These are phyloP conservation scores for Hypoxylon sp. DNA, from an alignment of 2,329 filamentous ascomycete species.

Conservation along the genomic window DNA sequence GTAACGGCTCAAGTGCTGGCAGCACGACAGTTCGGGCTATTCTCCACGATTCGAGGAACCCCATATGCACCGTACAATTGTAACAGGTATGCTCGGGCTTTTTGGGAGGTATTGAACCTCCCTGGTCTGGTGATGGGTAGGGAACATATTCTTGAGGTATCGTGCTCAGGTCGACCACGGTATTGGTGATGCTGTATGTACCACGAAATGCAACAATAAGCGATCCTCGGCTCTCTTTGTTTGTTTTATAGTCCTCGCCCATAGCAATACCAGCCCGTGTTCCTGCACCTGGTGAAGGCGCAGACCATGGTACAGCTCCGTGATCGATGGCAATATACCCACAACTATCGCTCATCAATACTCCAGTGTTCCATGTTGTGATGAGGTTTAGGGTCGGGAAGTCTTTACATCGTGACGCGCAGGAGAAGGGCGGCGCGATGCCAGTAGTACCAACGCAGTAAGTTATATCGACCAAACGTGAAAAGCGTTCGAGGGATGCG, in stretches of 20 bases:
- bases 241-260: not conserved
- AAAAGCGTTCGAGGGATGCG: conserved; percentile 83
- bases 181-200: conserved; percentile 93
- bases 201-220: conserved; percentile 93
- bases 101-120: conserved; percentile 50
- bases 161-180: conserved; percentile 89
- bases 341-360: conserved; percentile 87
- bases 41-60: conserved; percentile 88
- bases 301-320: conserved; percentile 46
- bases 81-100: conserved; percentile 69
- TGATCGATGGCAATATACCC: conserved; percentile 95
- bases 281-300: not conserved
- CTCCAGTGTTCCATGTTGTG: conserved; percentile 90
- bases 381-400: conserved; percentile 84
- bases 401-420: conserved; percentile 84
- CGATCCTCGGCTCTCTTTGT: conserved; percentile 43
- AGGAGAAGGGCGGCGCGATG: conserved; percentile 84
- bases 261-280: conserved; percentile 8
- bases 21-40: conserved; percentile 78
- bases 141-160: conserved; percentile 91
- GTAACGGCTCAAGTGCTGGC: conserved; percentile 70
- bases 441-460: conserved; percentile 93
- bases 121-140: conserved; percentile 73
- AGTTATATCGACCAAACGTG: conserved; percentile 92
- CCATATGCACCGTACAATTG: conserved; percentile 93